Base-by-base conservation (phyloP, 2,329 filamentous ascomycete species). In the Blumeriella jaapii region DNA sequence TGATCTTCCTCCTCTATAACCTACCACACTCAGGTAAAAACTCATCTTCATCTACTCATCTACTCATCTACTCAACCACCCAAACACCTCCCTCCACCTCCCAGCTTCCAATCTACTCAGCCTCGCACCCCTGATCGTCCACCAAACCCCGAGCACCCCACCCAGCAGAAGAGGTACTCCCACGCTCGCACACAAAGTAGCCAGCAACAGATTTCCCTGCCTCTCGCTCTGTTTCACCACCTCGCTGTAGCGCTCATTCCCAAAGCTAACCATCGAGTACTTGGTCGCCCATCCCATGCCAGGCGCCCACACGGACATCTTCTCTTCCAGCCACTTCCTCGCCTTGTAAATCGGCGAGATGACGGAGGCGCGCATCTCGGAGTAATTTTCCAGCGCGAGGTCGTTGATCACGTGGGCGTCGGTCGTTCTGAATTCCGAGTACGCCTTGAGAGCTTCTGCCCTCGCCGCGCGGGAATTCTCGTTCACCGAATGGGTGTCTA, bases 371-470 rank as follows among this genome's bases (percentile, higher is more conserved):
- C 87, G 75, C 91, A 98, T 98, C 61, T 98, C 91, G 30, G 79
- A 68, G 56, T 95, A 96, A 55, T 98, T 98, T 29, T 83, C 71
- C 19, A 93, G 68, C 0, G 91, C 91, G 3, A 98, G 71, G 48
- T 94, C 83, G 53, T 93, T 94, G 62, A 98, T 95, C 0, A 86
- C 78, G 48, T 89, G 75, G 0, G 86, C 82, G 51, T 98, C 89
- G 0, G 74, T 69, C 3, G 77, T 73, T 3, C 91, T 78, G 34
- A 81, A 63, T 1, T 65, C 60, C 0, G 83, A 83, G 63, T 96
- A 98, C 42, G 78, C 73, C 9, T 70, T 62, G 19, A 98, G 64
- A 0, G 87, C 85, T 37, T 74, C 71, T 51, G 77, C 77, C 3
- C 81, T 69, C 40, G 76, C n/a, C n/a, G n/a, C n/a, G n/a, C n/a